A percentile compares a stretch with the other conserved stretches of the same genome.
These are phyloP conservation scores for Blastocladiella britannica DNA, from an alignment of 192 early-diverging fungal species.

Conservation along the genomic window DNA sequence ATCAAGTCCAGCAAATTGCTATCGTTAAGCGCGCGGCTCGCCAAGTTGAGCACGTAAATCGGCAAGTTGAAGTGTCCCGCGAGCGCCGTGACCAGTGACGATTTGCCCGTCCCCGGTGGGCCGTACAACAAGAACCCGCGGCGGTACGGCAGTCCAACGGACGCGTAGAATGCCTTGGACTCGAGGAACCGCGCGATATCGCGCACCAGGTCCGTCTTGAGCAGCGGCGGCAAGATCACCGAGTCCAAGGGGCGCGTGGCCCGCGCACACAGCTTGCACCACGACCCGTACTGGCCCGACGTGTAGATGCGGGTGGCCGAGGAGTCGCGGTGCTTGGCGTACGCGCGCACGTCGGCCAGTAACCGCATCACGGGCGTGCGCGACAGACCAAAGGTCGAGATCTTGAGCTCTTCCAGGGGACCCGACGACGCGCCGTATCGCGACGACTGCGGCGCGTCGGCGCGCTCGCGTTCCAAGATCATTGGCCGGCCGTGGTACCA, in stretches of 20 bases:
- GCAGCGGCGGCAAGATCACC: constrained; percentile 3
- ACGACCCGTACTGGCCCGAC: constrained; percentile 22
- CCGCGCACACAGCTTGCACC: constrained; percentile 12
- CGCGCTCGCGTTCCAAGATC: constrained; percentile 5
- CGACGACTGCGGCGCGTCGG: background rate
- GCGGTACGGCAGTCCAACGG: constrained; percentile 26
- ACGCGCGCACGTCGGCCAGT: constrained; percentile 11
- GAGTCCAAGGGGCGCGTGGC: constrained; percentile 8
- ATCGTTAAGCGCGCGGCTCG: constrained; percentile 16
- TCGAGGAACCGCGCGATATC: constrained; percentile 22
- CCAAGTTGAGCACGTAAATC: constrained; percentile 23
- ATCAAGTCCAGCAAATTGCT: constrained; percentile 17
- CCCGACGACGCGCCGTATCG: background rate
- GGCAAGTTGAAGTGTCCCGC: constrained; percentile 29
- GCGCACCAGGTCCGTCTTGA: background rate
- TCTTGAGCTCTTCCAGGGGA: constrained; percentile 3
- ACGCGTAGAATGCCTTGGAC: constrained; percentile 20
- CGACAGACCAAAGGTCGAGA: constrained; percentile 6
- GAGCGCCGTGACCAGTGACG: constrained; percentile 25
- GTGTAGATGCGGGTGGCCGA: constrained; percentile 16
- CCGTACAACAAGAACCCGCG: constrained; percentile 28
- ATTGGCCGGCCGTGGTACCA: constrained; percentile 7
- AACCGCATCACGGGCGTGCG: constrained; percentile 9
- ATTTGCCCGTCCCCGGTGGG: constrained; percentile 31
- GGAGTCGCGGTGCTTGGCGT: constrained; percentile 12